These are phyloP conservation scores for Solanum hybrid DNA, from an alignment of 305 asterid genomes.

Conservation along the genomic window DNA sequence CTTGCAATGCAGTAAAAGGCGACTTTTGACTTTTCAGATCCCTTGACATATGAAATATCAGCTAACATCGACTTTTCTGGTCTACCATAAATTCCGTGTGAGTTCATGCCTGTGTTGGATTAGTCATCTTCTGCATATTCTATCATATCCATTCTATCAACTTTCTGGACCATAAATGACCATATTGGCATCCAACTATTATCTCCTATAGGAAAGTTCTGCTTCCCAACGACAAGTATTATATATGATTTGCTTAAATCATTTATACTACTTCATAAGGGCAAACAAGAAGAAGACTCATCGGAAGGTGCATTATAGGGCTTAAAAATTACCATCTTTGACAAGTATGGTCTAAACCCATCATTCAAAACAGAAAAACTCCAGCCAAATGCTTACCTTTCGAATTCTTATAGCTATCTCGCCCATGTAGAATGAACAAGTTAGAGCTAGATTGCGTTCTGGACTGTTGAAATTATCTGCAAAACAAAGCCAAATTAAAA, in stretches of 20 bases:
- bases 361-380: not conserved
- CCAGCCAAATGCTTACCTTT: slow-evolving; percentile 41
- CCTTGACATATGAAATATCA: not conserved
- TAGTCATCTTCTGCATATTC: not conserved
- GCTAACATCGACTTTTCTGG: not conserved
- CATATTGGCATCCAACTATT: not conserved
- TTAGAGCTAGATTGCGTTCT: slow-evolving; percentile 68
- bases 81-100: not conserved
- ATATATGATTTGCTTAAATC: not conserved
- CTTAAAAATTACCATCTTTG: not conserved
- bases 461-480: slow-evolving; percentile 71
- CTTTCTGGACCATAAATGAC: not conserved
- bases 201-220: not conserved
- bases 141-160: not conserved
- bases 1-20: not conserved
- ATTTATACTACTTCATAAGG: not conserved
- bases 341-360: not conserved
- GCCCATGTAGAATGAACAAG: slow-evolving; percentile 83
- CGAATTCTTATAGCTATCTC: slow-evolving; percentile 85
- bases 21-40: not conserved
- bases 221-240: not conserved
- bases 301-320: not conserved
- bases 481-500: slow-evolving; percentile 8
- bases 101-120: not conserved
- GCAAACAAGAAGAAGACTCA: not conserved